Conservation (phyloP, 2,329 filamentous ascomycete species). For the Epichloe brachyelytri region DNA sequence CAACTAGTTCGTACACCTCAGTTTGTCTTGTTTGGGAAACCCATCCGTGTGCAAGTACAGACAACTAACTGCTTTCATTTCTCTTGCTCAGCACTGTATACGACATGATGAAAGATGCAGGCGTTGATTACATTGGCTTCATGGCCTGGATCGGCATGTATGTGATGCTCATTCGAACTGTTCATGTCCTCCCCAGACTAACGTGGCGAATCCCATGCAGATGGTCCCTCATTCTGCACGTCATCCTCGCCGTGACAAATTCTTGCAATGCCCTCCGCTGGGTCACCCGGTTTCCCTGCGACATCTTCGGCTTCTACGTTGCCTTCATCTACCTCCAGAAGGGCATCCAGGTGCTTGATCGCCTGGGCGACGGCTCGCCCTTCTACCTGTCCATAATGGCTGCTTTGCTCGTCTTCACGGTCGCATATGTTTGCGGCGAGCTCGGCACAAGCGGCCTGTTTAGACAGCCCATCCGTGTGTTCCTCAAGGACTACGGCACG, state of each 20-base stretch:
- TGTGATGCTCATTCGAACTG: conserved; percentile 13
- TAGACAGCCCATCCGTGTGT: conserved; percentile 61
- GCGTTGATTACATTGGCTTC: conserved; percentile 73
- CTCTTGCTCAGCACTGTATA: conserved; percentile 54
- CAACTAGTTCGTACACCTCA: conserved; percentile 50
- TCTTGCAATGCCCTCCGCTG: conserved; percentile 81
- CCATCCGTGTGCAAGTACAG: too few relatives aligned
- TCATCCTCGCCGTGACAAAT: conserved; percentile 71
- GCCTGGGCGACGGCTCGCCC: conserved; percentile 53
- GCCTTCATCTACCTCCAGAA: conserved; percentile 88
- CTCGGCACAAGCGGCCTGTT: conserved; percentile 62
- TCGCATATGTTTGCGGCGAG: conserved; percentile 61
- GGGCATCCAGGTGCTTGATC: conserved; percentile 71
- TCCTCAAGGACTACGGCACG: conserved; percentile 82
- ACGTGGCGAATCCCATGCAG: conserved; percentile 22
- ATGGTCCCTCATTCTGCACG: conserved; percentile 77
- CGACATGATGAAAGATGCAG: conserved; percentile 67
- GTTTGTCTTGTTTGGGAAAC: not conserved
- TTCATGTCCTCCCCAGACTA: not conserved
- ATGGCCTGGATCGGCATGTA: conserved; percentile 84
- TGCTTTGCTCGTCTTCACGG: conserved; percentile 63
- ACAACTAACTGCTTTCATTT: not conserved
- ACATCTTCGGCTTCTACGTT: conserved; percentile 90
- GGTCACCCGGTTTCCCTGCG: conserved; percentile 82
- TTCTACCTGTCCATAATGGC: conserved; percentile 72